phyloP scores from a whole-genome alignment of 2,329 filamentous ascomycete species.

The Kalaharituber pfeilii region DNA sequence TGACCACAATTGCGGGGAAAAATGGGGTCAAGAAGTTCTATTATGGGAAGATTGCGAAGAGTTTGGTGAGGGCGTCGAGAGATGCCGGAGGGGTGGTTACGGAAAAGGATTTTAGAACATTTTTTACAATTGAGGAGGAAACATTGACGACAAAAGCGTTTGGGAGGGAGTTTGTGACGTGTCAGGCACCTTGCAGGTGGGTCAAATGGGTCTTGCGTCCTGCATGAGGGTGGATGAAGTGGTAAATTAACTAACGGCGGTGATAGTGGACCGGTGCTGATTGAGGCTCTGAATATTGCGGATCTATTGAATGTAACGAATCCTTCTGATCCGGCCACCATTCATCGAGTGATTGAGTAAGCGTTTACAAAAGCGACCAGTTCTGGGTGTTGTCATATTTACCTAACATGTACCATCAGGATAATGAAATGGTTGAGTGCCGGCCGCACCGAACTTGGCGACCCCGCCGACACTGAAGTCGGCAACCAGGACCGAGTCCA shows the following conservation, averaged over 20 bases:
- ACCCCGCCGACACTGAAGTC: constrained; percentile 19
- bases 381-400: constrained; percentile 3
- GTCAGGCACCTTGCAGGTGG: constrained; percentile 20
- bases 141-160: constrained; percentile 17
- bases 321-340: constrained; percentile 14
- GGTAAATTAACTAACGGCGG: neutral
- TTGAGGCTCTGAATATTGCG: constrained; percentile 23
- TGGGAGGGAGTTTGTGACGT: constrained; percentile 20
- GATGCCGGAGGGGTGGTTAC: constrained; percentile 18
- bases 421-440: constrained; percentile 23
- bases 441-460: constrained; percentile 22
- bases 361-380: neutral
- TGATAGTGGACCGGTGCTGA: constrained; percentile 19
- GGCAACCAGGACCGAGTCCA: constrained; percentile 18
- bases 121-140: constrained; percentile 18
- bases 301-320: constrained; percentile 20
- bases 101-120: constrained; percentile 17
- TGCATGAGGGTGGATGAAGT: neutral
- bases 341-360: constrained; percentile 21
- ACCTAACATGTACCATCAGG: constrained; percentile 9
- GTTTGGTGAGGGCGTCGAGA: constrained; percentile 13
- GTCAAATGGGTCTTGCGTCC: constrained; percentile 6
- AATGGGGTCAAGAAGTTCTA: constrained; percentile 18
- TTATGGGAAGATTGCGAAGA: constrained; percentile 17
- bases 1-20: constrained; percentile 16